A percentile compares a stretch with the other conserved stretches of the same genome.
Evolutionary conservation across 805 yeast species (phyloP).

Genomic region (Metschnikowia henanensis): DNA sequence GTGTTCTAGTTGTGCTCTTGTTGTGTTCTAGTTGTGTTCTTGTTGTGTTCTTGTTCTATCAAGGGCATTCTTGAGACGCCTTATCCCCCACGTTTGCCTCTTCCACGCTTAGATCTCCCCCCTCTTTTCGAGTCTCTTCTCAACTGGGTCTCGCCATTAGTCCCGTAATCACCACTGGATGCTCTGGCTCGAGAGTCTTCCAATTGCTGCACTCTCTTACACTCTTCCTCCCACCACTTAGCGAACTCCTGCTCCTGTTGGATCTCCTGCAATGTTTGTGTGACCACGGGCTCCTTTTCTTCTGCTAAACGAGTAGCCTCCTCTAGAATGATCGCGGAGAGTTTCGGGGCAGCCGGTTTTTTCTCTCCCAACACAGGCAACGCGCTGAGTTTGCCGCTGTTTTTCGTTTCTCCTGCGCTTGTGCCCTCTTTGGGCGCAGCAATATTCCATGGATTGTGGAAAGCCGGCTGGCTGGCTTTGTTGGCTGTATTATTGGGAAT

Average conservation of each 20-base stretch:
- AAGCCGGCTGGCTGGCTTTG: not conserved
- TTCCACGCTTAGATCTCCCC: slow-evolving; percentile 6
- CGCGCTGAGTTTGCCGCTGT: slow-evolving; percentile 2
- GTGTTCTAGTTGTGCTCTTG: too few species aligned
- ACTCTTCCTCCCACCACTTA: slow-evolving; percentile 85
- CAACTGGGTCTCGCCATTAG: too few species aligned
- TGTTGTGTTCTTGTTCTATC: too few species aligned
- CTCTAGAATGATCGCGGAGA: slow-evolving; percentile 46
- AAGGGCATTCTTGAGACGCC: not conserved
- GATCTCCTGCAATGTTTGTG: slow-evolving; percentile 60
- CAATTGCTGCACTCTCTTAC: slow-evolving; percentile 55
- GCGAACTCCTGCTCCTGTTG: slow-evolving; percentile 84
- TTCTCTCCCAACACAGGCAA: slow-evolving; percentile 24
- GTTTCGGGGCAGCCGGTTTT: slow-evolving; percentile 16
- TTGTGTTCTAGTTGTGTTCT: too few species aligned
- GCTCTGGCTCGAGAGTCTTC: slow-evolving; percentile 1
- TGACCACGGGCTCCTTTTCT: slow-evolving; percentile 29
- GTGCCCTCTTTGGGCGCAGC: not conserved
- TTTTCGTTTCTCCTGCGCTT: not conserved
- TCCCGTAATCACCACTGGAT: too few species aligned
- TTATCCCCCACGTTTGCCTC: slow-evolving; percentile 12
- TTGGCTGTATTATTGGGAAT: not conserved
- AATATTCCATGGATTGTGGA: slow-evolving; percentile 14
- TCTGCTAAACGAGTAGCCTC: slow-evolving; percentile 37
- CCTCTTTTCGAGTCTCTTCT: slow-evolving; percentile 2